phyloP scores from a whole-genome alignment of 1,284 basidiomycete genomes.

The Hymenochaete sp. region DNA sequence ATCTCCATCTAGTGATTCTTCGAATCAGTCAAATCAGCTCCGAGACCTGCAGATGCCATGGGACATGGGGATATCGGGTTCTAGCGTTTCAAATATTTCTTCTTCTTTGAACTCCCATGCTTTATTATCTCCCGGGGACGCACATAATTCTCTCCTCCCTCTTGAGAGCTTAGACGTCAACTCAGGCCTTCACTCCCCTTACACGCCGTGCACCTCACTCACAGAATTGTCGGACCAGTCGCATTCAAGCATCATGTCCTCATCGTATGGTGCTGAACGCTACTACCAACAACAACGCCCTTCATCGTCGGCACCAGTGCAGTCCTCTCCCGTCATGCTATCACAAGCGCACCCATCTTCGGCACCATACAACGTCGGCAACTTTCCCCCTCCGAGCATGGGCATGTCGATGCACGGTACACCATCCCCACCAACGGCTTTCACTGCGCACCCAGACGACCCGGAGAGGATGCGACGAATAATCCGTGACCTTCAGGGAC shows the following conservation, averaged over 20 bases:
- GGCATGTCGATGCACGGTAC: conserved; percentile 10
- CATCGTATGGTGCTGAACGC: conserved; percentile 3
- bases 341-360: conserved; percentile 8
- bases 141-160: conserved; percentile 4
- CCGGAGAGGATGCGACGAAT: conserved; percentile 4
- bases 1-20: conserved; percentile 17
- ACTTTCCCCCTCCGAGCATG: conserved; percentile 6
- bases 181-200: conserved; percentile 12
- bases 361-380: conserved; percentile 5
- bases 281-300: conserved; percentile 8
- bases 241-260: background rate
- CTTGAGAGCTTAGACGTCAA: conserved; percentile 12
- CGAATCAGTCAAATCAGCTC: conserved; percentile 14
- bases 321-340: conserved; percentile 8
- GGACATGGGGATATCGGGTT: conserved; percentile 15
- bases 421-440: conserved; percentile 10
- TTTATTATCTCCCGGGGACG: conserved; percentile 10
- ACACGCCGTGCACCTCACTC: conserved; percentile 8
- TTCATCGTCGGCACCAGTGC: conserved; percentile 8
- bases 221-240: conserved; percentile 13
- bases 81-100: conserved; percentile 1
- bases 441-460: conserved; percentile 7
- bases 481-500: conserved; percentile 10
- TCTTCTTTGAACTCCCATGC: conserved; percentile 7
- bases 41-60: conserved; percentile 13